A percentile compares a stretch with the other conserved stretches of the same genome.
These are phyloP conservation scores for Berberis thunbergii DNA, from an alignment of 164 flowering plant genomes.

Conservation along the genomic window DNA sequence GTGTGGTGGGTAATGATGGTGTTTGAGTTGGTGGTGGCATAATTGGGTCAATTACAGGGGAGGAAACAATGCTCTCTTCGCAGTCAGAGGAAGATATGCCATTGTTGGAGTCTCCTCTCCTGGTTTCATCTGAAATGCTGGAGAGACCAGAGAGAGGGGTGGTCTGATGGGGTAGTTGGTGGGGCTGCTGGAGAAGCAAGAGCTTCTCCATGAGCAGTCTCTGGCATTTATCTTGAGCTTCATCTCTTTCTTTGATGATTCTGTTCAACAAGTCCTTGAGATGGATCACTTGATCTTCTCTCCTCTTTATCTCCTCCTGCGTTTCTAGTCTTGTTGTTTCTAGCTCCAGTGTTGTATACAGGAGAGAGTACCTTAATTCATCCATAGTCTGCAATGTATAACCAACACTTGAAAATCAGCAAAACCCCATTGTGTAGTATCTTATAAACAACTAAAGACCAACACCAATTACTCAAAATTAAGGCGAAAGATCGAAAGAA, in stretches of 20 bases:
- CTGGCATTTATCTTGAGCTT: slow-evolving; percentile 48
- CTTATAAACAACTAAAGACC: background rate
- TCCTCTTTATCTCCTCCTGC: slow-evolving; percentile 61
- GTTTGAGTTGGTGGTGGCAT: slow-evolving; percentile 5
- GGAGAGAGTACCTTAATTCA: slow-evolving; percentile 53
- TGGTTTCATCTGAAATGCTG: slow-evolving; percentile 57
- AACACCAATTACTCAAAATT: too few species aligned
- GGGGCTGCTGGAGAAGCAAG: slow-evolving; percentile 32
- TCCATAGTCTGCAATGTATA: slow-evolving; percentile 45
- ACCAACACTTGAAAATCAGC: background rate
- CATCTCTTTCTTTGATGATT: slow-evolving; percentile 57
- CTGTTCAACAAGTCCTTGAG: slow-evolving; percentile 43
- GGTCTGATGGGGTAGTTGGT: slow-evolving; percentile 16
- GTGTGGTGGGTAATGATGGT: background rate
- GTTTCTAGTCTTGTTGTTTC: slow-evolving; percentile 57
- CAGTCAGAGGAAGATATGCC: slow-evolving; percentile 69
- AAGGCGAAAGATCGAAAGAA: background rate
- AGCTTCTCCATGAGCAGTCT: slow-evolving; percentile 43
- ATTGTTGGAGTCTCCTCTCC: slow-evolving; percentile 46
- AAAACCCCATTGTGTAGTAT: background rate
- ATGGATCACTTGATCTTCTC: slow-evolving; percentile 52
- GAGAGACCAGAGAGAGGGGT: slow-evolving; percentile 33
- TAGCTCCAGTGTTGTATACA: slow-evolving; percentile 59
- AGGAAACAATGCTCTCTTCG: slow-evolving; percentile 78
- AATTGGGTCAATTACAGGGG: slow-evolving; percentile 32